These are phyloP conservation scores for Musa beccarii DNA, from an alignment of 176 grass and related monocot genomes.

Conservation along the genomic window DNA sequence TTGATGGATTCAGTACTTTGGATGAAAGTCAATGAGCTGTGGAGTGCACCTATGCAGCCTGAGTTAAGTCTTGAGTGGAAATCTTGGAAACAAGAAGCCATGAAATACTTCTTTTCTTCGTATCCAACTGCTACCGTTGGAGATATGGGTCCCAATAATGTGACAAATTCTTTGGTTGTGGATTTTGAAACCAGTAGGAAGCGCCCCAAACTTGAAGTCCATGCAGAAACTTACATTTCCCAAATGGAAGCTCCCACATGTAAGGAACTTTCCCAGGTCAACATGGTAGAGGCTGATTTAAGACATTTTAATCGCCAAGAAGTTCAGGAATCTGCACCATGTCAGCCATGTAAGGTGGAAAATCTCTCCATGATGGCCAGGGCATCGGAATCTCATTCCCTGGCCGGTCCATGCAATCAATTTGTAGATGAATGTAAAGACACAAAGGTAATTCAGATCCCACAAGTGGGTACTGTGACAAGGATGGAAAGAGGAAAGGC, in stretches of 20 bases:
- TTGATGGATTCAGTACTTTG: conserved; percentile 64
- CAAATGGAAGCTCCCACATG: conserved; percentile 19
- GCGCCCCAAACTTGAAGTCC: conserved; percentile 65
- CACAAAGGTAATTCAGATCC: background rate
- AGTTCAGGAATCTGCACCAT: conserved; percentile 16
- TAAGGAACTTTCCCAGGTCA: conserved; percentile 4
- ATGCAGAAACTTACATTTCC: conserved; percentile 36
- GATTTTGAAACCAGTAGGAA: conserved; percentile 59
- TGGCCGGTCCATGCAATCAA: background rate
- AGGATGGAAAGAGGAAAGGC: conserved; percentile 26
- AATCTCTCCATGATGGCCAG: conserved; percentile 1
- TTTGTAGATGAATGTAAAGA: background rate
- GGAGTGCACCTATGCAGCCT: conserved; percentile 60
- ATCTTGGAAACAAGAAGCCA: conserved; percentile 84
- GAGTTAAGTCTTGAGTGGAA: conserved; percentile 80
- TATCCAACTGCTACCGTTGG: conserved; percentile 37
- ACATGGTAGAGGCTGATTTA: conserved; percentile 11
- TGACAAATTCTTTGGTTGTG: conserved; percentile 31
- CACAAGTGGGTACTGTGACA: conserved; percentile 22
- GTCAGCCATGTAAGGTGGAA: conserved; percentile 21
- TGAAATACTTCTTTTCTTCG: conserved; percentile 62
- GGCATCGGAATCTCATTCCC: background rate
- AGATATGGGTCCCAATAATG: conserved; percentile 30
- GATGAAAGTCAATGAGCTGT: conserved; percentile 53
- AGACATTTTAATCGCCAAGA: conserved; percentile 1